Percentiles rank a stretch among this genome's conserved stretches.
Conservation (phyloP, 2,329 filamentous ascomycete species). For the Phialophora verrucosa region DNA sequence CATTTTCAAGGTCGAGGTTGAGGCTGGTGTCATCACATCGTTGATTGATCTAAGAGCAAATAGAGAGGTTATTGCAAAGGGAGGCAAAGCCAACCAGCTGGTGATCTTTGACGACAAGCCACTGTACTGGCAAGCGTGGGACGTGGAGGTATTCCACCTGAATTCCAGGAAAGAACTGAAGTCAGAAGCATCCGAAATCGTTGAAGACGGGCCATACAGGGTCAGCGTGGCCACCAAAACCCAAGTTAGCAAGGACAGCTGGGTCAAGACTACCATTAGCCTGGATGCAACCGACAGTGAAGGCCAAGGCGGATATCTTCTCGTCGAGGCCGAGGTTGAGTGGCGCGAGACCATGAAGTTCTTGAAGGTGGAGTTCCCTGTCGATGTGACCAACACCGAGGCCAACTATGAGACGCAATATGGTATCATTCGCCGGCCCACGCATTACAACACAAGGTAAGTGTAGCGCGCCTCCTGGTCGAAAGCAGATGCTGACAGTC, state of each 20-base stretch:
- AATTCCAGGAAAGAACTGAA: slow-evolving; percentile 80
- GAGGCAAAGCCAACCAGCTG: slow-evolving; percentile 82
- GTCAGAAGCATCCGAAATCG: slow-evolving; percentile 70
- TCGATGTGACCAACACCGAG: slow-evolving; percentile 87
- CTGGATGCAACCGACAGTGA: slow-evolving; percentile 72
- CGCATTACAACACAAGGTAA: slow-evolving; percentile 92
- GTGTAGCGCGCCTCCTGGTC: slow-evolving; percentile 28
- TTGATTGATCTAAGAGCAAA: slow-evolving; percentile 75
- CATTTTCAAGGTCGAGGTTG: slow-evolving; percentile 73
- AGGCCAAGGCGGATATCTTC: slow-evolving; percentile 69
- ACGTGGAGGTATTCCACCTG: slow-evolving; percentile 95
- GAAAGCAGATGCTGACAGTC: slow-evolving; percentile 27
- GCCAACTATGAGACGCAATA: slow-evolving; percentile 96
- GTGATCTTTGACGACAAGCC: slow-evolving; percentile 98
- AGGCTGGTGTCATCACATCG: slow-evolving; percentile 79
- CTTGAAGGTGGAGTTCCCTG: slow-evolving; percentile 97
- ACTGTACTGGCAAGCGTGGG: slow-evolving; percentile 96
- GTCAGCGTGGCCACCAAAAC: slow-evolving; percentile 84
- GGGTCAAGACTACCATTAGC: slow-evolving; percentile 83
- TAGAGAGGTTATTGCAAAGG: slow-evolving; percentile 76
- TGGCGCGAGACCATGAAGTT: slow-evolving; percentile 98
- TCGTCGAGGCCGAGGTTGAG: slow-evolving; percentile 85
- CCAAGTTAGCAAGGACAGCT: slow-evolving; percentile 84
- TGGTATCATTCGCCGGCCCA: slow-evolving; percentile 84
- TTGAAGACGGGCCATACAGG: slow-evolving; percentile 73